These are phyloP conservation scores for Dorcoceras hygrometricum DNA, from an alignment of 257 asterid genomes.

Conservation along the genomic window DNA sequence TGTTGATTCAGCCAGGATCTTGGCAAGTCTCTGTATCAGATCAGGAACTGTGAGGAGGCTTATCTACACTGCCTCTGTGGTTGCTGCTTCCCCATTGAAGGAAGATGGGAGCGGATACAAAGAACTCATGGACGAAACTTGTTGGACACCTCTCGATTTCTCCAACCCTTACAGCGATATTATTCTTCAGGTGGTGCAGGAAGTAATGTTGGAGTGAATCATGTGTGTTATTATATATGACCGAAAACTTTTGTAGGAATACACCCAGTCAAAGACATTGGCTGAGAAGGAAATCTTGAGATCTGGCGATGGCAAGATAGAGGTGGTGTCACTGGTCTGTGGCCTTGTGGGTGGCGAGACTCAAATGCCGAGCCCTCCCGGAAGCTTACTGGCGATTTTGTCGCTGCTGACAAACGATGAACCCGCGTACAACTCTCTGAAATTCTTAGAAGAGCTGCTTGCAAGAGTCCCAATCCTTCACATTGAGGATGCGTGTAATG, in stretches of 20 bases:
- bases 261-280: slow-evolving; percentile 46
- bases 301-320: slow-evolving; percentile 32
- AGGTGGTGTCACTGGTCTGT: slow-evolving; percentile 50
- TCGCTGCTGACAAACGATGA: slow-evolving; percentile 31
- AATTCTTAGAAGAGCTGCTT: slow-evolving; percentile 47
- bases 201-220: too few species aligned
- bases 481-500: slow-evolving; percentile 47
- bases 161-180: slow-evolving; percentile 14
- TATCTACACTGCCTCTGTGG: slow-evolving; percentile 48
- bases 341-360: slow-evolving; percentile 69
- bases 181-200: slow-evolving; percentile 13
- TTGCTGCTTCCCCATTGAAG: slow-evolving; percentile 44
- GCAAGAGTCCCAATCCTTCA: slow-evolving; percentile 55
- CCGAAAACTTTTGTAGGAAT: slow-evolving; percentile 29
- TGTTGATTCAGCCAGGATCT: slow-evolving; percentile 36
- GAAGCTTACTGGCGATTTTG: slow-evolving; percentile 25
- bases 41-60: slow-evolving; percentile 38
- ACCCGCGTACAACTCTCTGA: slow-evolving; percentile 20
- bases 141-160: slow-evolving; percentile 58
- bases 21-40: slow-evolving; percentile 33
- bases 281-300: slow-evolving; percentile 51
- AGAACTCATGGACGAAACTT: slow-evolving; percentile 48
- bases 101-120: slow-evolving; percentile 40
- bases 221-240: background rate
- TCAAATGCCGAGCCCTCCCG: slow-evolving; percentile 28